Percentiles rank a stretch among this genome's conserved stretches.
These are phyloP conservation scores for Globisporangium spiculum DNA, from an alignment of 352 stramenopile genomes.

Conservation along the genomic window DNA sequence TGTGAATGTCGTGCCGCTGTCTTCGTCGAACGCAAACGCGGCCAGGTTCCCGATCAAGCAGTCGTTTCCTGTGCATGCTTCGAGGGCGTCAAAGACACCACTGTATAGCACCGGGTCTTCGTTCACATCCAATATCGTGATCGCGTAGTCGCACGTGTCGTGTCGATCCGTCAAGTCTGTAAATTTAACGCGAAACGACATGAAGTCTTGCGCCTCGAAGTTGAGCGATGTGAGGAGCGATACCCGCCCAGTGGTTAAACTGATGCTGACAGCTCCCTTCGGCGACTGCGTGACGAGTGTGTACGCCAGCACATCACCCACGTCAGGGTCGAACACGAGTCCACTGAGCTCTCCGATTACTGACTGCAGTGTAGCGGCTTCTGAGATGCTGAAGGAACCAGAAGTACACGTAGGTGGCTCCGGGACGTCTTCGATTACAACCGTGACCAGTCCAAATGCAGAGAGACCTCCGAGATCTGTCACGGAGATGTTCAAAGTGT, in stretches of 20 bases:
- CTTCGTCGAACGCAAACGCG: conserved; percentile 44
- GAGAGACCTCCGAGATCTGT: conserved; percentile 38
- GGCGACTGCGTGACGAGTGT: conserved; percentile 5
- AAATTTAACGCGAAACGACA: conserved; percentile 40
- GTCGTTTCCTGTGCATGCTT: conserved; percentile 39
- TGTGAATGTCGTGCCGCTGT: conserved; percentile 27
- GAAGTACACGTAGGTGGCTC: conserved; percentile 37
- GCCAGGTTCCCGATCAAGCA: conserved; percentile 44
- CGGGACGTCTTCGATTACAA: conserved; percentile 38
- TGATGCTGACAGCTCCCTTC: conserved; percentile 1
- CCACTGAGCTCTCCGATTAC: conserved; percentile 5
- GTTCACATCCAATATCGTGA: conserved; percentile 45
- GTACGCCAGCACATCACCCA: conserved; percentile 6
- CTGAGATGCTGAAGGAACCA: conserved; percentile 24
- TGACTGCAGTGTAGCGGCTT: conserved; percentile 17
- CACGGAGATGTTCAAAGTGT: conserved; percentile 38
- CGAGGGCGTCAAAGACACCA: conserved; percentile 42
- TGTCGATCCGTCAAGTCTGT: conserved; percentile 38
- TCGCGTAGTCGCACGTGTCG: conserved; percentile 37
- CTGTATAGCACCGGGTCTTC: conserved; percentile 36
- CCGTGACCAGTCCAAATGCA: conserved; percentile 21
- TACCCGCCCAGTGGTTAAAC: conserved; percentile 20
- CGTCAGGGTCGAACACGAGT: conserved; percentile 6
- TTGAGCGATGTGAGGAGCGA: conserved; percentile 27
- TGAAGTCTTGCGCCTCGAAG: conserved; percentile 36